phyloP scores from a whole-genome alignment of 257 asterid species.

The Capsicum chinense region DNA sequence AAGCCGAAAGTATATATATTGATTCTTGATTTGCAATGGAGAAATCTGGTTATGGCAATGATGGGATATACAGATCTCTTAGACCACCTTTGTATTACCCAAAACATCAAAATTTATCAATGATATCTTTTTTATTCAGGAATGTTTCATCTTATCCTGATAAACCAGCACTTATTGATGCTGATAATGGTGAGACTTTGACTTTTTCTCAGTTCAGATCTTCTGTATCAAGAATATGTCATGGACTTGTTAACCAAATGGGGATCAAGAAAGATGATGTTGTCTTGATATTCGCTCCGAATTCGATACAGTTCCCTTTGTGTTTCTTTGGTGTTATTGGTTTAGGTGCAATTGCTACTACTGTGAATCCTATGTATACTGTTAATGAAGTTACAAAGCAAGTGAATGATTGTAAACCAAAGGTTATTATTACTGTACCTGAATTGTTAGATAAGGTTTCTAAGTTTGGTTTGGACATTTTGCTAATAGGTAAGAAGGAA shows the following conservation, averaged over 20 bases:
- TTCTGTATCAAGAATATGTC: slow-evolving; percentile 54
- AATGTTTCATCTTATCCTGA: slow-evolving; percentile 64
- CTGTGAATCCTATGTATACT: slow-evolving; percentile 76
- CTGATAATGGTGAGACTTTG: slow-evolving; percentile 53
- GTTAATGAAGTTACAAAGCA: slow-evolving; percentile 76
- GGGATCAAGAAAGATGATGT: slow-evolving; percentile 74
- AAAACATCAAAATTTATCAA: slow-evolving; percentile 50
- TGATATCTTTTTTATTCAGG: slow-evolving; percentile 79
- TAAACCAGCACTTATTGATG: slow-evolving; percentile 68
- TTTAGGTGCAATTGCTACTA: slow-evolving; percentile 84
- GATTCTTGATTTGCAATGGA: slow-evolving; percentile 51
- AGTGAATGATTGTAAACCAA: slow-evolving; percentile 65
- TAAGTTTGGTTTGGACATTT: slow-evolving; percentile 58
- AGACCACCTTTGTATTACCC: slow-evolving; percentile 66
- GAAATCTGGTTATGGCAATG: slow-evolving; percentile 94
- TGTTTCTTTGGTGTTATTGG: slow-evolving; percentile 65
- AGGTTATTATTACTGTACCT: slow-evolving; percentile 72
- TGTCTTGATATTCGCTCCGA: slow-evolving; percentile 77
- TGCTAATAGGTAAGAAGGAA: slow-evolving; percentile 50
- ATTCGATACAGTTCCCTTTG: slow-evolving; percentile 65
- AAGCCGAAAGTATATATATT: background rate
- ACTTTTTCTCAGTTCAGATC: slow-evolving; percentile 63
- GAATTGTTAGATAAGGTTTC: slow-evolving; percentile 64
- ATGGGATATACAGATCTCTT: slow-evolving; percentile 76
- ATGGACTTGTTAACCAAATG: slow-evolving; percentile 59